Evolutionary conservation across 1,284 basidiomycete species (phyloP).

Genomic region (Cronartium quercuum): DNA sequence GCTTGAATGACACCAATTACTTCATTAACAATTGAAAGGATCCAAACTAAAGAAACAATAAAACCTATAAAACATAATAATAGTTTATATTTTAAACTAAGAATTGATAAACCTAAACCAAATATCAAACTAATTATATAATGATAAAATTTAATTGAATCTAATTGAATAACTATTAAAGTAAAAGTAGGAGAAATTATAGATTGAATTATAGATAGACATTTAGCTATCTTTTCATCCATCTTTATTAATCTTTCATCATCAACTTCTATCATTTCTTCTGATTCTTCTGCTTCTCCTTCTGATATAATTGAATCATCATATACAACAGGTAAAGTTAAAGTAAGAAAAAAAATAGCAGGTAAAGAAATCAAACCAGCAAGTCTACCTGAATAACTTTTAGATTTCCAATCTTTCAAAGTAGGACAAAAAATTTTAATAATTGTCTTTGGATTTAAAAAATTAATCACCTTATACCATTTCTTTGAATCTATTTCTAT

Average conservation of each 20-base stretch:
- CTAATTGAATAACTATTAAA: no score
- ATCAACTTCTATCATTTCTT: not conserved
- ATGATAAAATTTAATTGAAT: no score
- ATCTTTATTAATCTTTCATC: not conserved
- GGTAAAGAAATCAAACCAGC: conserved; percentile 76
- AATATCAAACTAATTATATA: no score
- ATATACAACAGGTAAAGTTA: conserved; percentile 81
- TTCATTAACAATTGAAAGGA: conserved; percentile 89
- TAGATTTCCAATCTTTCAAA: conserved; percentile 65
- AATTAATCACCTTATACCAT: not conserved
- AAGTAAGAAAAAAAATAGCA: conserved; percentile 73
- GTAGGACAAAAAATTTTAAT: conserved; percentile 67
- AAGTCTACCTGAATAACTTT: conserved; percentile 65
- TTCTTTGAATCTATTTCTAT: not conserved
- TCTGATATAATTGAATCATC: conserved; percentile 47
- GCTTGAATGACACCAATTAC: conserved; percentile 58
- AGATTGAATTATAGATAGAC: not conserved
- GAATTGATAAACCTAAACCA: not conserved
- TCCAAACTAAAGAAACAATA: conserved; percentile 81
- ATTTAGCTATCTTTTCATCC: not conserved
- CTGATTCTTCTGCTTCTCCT: conserved; percentile 40
- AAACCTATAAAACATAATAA: conserved; percentile 76
- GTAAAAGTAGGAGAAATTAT: not conserved
- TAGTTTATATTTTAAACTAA: not conserved
- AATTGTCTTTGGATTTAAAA: no score